A percentile compares a stretch with the other conserved stretches of the same genome.
Conservation (phyloP, 495 filamentous ascomycete genomes). For the Xeromyces bisporus region DNA sequence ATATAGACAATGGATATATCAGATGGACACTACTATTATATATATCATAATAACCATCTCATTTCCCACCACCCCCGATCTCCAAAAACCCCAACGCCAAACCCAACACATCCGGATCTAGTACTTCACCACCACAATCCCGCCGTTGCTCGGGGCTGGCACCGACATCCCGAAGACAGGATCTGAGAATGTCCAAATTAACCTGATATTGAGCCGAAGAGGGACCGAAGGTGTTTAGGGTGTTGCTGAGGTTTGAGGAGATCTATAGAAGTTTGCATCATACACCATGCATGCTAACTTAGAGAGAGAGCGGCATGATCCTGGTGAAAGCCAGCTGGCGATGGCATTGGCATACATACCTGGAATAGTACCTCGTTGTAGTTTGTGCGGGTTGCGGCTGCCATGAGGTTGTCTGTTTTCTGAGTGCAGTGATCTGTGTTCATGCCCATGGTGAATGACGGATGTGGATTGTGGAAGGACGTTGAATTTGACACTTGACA, state of each 20-base stretch:
- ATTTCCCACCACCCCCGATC: constrained; percentile 6
- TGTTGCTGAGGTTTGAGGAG: constrained; percentile 25
- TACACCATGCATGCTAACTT: too few relatives aligned
- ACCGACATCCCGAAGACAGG: constrained; percentile 17
- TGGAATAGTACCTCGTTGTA: constrained; percentile 5
- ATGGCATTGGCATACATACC: too few relatives aligned
- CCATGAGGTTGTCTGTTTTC: background rate
- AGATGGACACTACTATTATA: background rate
- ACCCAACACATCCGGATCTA: constrained; percentile 21
- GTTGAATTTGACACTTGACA: too few relatives aligned
- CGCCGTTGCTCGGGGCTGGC: too few relatives aligned
- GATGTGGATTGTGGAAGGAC: too few relatives aligned
- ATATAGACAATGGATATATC: too few relatives aligned
- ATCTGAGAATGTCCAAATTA: constrained; percentile 20
- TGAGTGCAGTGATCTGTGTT: too few relatives aligned
- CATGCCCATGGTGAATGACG: too few relatives aligned
- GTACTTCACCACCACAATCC: too few relatives aligned
- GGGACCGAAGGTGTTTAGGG: constrained; percentile 24
- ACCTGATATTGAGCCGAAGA: constrained; percentile 23
- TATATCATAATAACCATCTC: too few relatives aligned
- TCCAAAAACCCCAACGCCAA: constrained; percentile 25
- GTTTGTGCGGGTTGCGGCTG: background rate
- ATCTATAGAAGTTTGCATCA: constrained; percentile 11
- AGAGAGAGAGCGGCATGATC: background rate
- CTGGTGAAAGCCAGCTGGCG: too few relatives aligned